Evolutionary conservation across 768 basidiomycete genomes (phyloP).

Genomic region (Austroboletus festivus): DNA sequence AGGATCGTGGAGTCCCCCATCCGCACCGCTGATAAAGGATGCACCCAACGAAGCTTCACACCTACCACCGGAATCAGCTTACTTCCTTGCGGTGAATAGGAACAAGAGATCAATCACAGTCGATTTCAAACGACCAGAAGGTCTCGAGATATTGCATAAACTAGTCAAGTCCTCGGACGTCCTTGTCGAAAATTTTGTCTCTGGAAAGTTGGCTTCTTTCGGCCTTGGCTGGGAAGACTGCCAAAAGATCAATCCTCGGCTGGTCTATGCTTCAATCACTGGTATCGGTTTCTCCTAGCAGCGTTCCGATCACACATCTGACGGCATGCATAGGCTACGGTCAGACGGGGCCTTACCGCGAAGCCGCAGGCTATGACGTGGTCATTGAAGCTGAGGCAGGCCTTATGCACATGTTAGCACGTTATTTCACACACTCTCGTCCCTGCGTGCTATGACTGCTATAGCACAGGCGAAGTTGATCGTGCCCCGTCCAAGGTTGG

Average conservation of each 20-base stretch:
- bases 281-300: slow-evolving; percentile 42
- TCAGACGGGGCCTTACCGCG: slow-evolving; percentile 85
- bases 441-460: slow-evolving; percentile 8
- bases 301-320: not conserved
- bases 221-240: slow-evolving; percentile 88
- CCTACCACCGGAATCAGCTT: slow-evolving; percentile 87
- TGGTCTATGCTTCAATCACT: slow-evolving; percentile 89
- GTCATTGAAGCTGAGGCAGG: slow-evolving; percentile 88
- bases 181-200: slow-evolving; percentile 84
- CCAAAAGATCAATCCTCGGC: slow-evolving; percentile 64
- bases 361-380: slow-evolving; percentile 86
- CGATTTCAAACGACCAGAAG: slow-evolving; percentile 79
- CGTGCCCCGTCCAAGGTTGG: slow-evolving; percentile 92
- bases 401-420: slow-evolving; percentile 83
- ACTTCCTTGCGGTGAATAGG: slow-evolving; percentile 85
- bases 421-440: slow-evolving; percentile 8
- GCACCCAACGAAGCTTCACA: slow-evolving; percentile 54
- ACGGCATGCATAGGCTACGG: slow-evolving; percentile 54
- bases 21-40: slow-evolving; percentile 46
- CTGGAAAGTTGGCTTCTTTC: slow-evolving; percentile 80
- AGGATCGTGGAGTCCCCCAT: slow-evolving; percentile 70
- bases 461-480: slow-evolving; percentile 83
- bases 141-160: slow-evolving; percentile 68
- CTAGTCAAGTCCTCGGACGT: slow-evolving; percentile 77
- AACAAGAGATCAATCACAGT: slow-evolving; percentile 89